These are phyloP conservation scores for Aspergillus tamarii DNA, from an alignment of 2,329 filamentous ascomycete genomes.

Conservation along the genomic window DNA sequence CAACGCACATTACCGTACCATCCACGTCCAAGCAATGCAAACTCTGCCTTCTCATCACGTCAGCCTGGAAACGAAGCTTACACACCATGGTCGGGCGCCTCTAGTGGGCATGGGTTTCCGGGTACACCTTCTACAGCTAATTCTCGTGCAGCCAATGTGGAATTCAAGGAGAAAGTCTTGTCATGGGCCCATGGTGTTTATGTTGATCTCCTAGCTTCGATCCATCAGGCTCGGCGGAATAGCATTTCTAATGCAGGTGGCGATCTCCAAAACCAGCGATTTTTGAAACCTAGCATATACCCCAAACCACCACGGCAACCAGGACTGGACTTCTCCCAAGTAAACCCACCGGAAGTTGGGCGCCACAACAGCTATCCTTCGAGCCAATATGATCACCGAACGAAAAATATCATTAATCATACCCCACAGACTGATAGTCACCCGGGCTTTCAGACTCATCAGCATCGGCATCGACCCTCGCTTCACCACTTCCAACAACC, in stretches of 20 bases:
- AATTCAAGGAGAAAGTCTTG: slow-evolving; percentile 70
- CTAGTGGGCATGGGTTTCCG: slow-evolving; percentile 28
- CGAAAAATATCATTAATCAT: slow-evolving; percentile 23
- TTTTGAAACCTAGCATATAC: slow-evolving; percentile 60
- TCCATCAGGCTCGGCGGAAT: slow-evolving; percentile 58
- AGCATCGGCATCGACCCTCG: slow-evolving; percentile 28
- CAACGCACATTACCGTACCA: slow-evolving; percentile 34
- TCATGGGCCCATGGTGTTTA: slow-evolving; percentile 74
- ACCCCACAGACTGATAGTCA: slow-evolving; percentile 19
- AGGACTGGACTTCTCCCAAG: slow-evolving; percentile 52
- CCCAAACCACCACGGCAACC: slow-evolving; percentile 64
- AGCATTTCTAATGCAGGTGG: slow-evolving; percentile 51
- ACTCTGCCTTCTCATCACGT: slow-evolving; percentile 25
- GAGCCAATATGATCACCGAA: slow-evolving; percentile 37
- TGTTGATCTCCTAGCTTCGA: slow-evolving; percentile 67
- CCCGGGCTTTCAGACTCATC: slow-evolving; percentile 18
- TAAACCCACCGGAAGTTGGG: slow-evolving; percentile 26
- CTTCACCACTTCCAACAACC: slow-evolving; percentile 30
- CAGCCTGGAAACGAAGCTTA: slow-evolving; percentile 27
- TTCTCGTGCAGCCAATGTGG: slow-evolving; percentile 41
- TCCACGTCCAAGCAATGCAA: slow-evolving; percentile 26
- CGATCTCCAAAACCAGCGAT: slow-evolving; percentile 47
- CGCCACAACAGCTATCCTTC: slow-evolving; percentile 42
- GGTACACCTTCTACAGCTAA: slow-evolving; percentile 22
- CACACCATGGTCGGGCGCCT: slow-evolving; percentile 29